Evolutionary conservation across 768 basidiomycete genomes (phyloP).

Genomic region (Suillus brevipes): DNA sequence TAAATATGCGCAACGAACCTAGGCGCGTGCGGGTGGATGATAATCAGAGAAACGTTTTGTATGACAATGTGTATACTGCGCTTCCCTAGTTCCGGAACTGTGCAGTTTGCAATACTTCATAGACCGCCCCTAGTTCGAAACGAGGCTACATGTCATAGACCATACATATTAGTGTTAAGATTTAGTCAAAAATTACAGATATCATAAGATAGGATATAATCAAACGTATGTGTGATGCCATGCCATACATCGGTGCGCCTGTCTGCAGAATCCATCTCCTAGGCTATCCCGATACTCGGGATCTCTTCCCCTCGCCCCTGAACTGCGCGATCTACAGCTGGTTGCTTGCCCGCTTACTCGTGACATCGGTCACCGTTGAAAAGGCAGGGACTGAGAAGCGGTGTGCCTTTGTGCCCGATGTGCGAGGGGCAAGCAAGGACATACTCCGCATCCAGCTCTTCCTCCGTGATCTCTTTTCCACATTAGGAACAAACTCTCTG

Average conservation of each 20-base stretch:
- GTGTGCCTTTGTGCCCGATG: slow-evolving; percentile 8
- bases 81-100: no score
- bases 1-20: slow-evolving; percentile 34
- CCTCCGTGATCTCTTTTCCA: neutral
- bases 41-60: no score
- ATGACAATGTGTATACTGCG: no score
- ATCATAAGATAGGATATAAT: neutral
- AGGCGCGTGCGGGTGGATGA: neutral
- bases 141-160: neutral
- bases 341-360: neutral
- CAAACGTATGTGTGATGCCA: neutral
- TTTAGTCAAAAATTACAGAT: neutral
- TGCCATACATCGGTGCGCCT: neutral
- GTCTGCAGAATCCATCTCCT: neutral
- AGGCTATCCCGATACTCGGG: neutral
- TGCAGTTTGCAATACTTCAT: neutral
- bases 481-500: neutral
- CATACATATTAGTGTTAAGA: neutral
- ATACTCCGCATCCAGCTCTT: slow-evolving; percentile 5
- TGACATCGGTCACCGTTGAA: neutral
- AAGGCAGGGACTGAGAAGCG: slow-evolving; percentile 23
- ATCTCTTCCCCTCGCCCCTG: neutral
- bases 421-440: slow-evolving; percentile 17
- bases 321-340: neutral
- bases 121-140: neutral